phyloP scores from a whole-genome alignment of 2,329 filamentous ascomycete genomes.

The Penicillium sp. region DNA sequence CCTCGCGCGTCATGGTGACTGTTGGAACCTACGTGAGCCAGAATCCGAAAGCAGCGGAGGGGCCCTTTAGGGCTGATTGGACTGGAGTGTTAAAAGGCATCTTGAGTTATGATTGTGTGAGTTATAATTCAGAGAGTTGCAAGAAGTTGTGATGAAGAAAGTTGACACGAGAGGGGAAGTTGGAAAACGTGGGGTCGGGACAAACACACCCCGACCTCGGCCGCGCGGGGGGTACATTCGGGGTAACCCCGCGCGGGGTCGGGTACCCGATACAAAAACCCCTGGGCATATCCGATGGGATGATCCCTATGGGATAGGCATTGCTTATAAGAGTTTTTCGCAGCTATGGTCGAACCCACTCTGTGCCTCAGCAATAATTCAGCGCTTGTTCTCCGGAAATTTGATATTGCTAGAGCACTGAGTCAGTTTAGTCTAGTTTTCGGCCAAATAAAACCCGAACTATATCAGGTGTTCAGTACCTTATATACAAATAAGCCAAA shows the following conservation, averaged over 20 bases:
- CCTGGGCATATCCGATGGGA: too few relatives aligned
- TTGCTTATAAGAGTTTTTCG: too few relatives aligned
- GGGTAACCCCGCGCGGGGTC: constrained; percentile 10
- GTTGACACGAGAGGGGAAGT: neutral
- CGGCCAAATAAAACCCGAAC: neutral
- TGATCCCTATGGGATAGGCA: too few relatives aligned
- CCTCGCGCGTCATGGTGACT: neutral
- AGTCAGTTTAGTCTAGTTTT: too few relatives aligned
- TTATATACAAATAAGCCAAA: too few relatives aligned
- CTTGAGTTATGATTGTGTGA: neutral
- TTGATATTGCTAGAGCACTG: too few relatives aligned
- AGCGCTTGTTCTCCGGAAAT: too few relatives aligned
- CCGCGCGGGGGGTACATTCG: neutral
- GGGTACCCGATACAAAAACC: neutral
- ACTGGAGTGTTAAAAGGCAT: constrained; percentile 24
- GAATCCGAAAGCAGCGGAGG: constrained; percentile 33
- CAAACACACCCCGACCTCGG: constrained; percentile 5
- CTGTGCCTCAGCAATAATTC: too few relatives aligned
- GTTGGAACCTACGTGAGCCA: constrained; percentile 38
- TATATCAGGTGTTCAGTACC: neutral
- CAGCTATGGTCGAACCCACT: too few relatives aligned
- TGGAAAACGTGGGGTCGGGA: constrained; percentile 11
- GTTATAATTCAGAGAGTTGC: neutral
- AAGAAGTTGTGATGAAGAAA: neutral
- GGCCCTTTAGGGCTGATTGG: constrained; percentile 14